These are phyloP conservation scores for Monilinia aucupariae DNA, from an alignment of 2,329 filamentous ascomycete species.

Conservation along the genomic window DNA sequence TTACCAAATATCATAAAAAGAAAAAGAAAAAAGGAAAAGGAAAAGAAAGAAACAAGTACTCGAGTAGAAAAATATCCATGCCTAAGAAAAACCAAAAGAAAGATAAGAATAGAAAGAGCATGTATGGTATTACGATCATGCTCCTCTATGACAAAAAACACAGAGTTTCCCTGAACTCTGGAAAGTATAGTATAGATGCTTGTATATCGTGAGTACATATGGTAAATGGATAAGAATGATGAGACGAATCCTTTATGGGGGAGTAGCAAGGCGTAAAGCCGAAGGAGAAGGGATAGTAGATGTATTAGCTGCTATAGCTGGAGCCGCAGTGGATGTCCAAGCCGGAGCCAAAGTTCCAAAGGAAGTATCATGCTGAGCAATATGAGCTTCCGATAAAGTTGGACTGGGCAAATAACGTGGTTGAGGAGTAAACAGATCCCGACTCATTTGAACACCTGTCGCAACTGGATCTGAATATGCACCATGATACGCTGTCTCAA, in stretches of 20 bases:
- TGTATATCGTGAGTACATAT: neutral
- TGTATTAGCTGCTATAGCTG: neutral
- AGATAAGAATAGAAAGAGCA: neutral
- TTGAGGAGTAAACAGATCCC: neutral
- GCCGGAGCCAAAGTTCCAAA: neutral
- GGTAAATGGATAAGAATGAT: neutral
- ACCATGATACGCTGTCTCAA: neutral
- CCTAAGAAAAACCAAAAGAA: neutral
- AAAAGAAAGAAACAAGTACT: no score
- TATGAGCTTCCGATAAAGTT: neutral
- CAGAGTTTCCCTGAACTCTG: neutral
- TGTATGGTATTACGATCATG: no score
- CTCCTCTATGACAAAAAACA: neutral
- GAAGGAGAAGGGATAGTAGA: neutral
- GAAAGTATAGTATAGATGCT: neutral
- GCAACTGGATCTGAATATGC: neutral
- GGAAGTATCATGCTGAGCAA: neutral
- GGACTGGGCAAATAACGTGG: constrained; percentile 1
- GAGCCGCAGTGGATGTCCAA: neutral
- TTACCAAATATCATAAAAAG: neutral
- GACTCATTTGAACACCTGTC: neutral
- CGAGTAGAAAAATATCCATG: neutral
- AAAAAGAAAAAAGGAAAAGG: neutral
- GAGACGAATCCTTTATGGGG: neutral
- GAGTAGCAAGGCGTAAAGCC: constrained; percentile 1